Base-by-base conservation (phyloP, 257 asterid species). In the Solanum chilense region DNA sequence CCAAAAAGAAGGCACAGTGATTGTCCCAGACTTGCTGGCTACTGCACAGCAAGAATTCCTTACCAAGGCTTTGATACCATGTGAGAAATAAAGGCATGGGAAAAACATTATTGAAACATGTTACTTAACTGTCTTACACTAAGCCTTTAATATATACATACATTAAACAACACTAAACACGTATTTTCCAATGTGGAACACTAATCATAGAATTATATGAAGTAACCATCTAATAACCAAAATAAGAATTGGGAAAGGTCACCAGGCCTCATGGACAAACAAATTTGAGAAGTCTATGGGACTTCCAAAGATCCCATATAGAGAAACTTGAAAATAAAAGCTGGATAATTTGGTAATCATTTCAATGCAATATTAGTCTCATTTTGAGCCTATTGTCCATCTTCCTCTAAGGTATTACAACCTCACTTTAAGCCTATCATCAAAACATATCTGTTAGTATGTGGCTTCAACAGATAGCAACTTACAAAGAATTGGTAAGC, bases 201-300 rank as follows among this genome's bases (percentile, higher is more conserved):
- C 13, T 71, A 33, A 71, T 12, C 78, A 33, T 71, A 18, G 80
- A 18, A 35, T 33, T 71, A 71, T 71, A 71, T 20, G 35, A 23
- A 71, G 27, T 70, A 70, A 8, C 77, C 12, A 73, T 37, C 47
- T 69, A 29, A 73, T 29, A 73, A 80, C 85, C 84, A 80, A 80
- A 80, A 56, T 41, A 25, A 16, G 18, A n/a, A 73, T 10, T 35
- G 45, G 23, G 25, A 18, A 12, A 74, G 84, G 13, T 37, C 70
- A 88, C 31, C 56, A 82, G 33, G 75, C 33, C 88, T 91, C 85
- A 56, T 14, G 56, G 87, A 52, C 75, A 62, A 81, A 66, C 52
- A 39, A n/a, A 80, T 80, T 47, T 80, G 68, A 49, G 25, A 78
- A 80, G 68, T 16, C 68, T 33, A 80, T 9, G 68, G 42, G 64